Percentiles rank a stretch among this genome's conserved stretches.
Conservation (phyloP, 352 stramenopile genomes). For the Globisporangium radiosum region DNA sequence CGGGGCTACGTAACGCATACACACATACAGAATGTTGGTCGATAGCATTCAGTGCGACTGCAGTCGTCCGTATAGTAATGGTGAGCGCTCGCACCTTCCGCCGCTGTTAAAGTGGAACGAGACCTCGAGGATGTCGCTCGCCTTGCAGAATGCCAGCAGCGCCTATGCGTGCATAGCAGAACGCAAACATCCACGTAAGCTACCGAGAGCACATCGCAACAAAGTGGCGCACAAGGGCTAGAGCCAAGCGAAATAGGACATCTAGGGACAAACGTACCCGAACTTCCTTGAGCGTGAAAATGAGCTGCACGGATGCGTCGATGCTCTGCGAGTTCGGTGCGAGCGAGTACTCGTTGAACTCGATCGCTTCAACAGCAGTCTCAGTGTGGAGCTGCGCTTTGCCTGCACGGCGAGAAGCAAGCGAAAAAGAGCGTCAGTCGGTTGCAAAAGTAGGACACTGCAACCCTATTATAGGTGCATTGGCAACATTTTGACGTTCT, state of each 20-base stretch:
- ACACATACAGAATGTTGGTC: too few relatives aligned
- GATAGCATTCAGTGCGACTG: too few relatives aligned
- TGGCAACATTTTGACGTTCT: neutral
- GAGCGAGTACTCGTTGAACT: slow-evolving; percentile 74
- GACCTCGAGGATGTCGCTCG: slow-evolving; percentile 67
- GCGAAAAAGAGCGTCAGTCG: too few relatives aligned
- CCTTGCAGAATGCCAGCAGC: slow-evolving; percentile 72
- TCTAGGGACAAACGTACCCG: slow-evolving; percentile 21
- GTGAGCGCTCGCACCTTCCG: slow-evolving; percentile 34
- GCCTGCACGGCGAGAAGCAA: slow-evolving; percentile 9
- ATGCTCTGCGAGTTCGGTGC: slow-evolving; percentile 23
- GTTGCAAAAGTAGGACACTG: too few relatives aligned
- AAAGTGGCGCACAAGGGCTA: neutral
- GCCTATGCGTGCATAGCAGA: slow-evolving; percentile 15
- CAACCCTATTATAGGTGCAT: too few relatives aligned
- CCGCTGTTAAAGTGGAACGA: slow-evolving; percentile 62
- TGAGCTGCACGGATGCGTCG: slow-evolving; percentile 62
- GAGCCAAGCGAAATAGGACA: too few relatives aligned
- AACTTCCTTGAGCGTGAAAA: slow-evolving; percentile 82
- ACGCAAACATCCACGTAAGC: too few relatives aligned
- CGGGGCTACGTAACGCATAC: slow-evolving; percentile 28
- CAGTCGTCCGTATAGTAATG: too few relatives aligned
- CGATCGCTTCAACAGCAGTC: slow-evolving; percentile 66
- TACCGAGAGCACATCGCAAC: too few relatives aligned
- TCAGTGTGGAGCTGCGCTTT: slow-evolving; percentile 81